Evolutionary conservation across 495 filamentous ascomycete species (phyloP), one percentile per base, ranked within the genome.

Genomic region (Tuber indicum): DNA sequence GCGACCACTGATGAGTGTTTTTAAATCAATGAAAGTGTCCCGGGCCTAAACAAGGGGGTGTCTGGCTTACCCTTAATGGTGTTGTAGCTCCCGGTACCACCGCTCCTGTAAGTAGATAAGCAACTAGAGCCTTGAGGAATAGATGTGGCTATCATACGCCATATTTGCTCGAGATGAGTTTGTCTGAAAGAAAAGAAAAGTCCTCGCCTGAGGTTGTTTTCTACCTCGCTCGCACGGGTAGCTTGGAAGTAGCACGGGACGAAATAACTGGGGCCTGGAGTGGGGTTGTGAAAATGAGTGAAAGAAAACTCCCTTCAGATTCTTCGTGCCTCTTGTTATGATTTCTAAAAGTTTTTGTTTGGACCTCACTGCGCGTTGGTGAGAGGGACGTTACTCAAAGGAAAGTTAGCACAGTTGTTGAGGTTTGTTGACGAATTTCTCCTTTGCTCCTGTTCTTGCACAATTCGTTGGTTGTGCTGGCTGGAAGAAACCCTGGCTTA

Each of bases 11-110:
- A 42, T 72, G 75, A 58, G 83, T 62, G 39, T 36, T 36, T 26
- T 17, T 6, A 69, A 45, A 74, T 89, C 77, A 75, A 74, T 47
- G 72, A 78, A 42, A 74, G 47, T 49, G 80, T 45, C 72, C 82
- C 77, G 82, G 82, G 81, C 76, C 71, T 36, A 73, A 49, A 73
- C 58, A 49, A 58, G 71, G 74, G 75, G 43, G 36, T 49, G n/a
- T 69, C 72, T n/a, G 72, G 78, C 86, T 81, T 87, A 91, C 91
- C 91, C 86, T 92, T 92, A 80, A 92, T 92, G 83, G 89, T 91
- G 86, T 92, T 92, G 82, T 86, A 88, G 84, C 86, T 87, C 81
- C 86, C 85, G 76, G 87, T 83, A 79, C 83, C 82, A 70, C 81
- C 83, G 79, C 84, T 80, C 73, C 78, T 82, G 45, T 49, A 71